Conservation (phyloP, 805 yeast species). For the Wickerhamiella vanderwaltii region DNA sequence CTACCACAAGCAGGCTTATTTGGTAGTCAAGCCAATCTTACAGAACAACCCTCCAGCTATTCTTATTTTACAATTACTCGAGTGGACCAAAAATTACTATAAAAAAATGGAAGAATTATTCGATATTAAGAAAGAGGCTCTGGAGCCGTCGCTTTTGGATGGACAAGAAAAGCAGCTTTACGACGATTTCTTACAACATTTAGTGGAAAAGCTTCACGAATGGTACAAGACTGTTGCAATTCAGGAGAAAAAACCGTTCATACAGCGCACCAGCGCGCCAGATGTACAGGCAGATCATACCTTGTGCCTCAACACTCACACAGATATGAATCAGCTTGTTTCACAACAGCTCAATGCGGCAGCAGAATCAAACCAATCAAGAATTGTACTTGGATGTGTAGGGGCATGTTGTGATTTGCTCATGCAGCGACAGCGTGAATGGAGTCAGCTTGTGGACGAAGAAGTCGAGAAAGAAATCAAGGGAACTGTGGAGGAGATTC, state of each 20-base stretch:
- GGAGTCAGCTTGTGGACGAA: constrained; percentile 42
- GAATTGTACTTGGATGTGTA: constrained; percentile 66
- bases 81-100: constrained; percentile 61
- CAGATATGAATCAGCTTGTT: constrained; percentile 66
- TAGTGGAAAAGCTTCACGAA: constrained; percentile 62
- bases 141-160: constrained; percentile 52
- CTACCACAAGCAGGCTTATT: constrained; percentile 56
- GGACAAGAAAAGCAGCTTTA: constrained; percentile 60
- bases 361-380: constrained; percentile 70
- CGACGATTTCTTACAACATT: constrained; percentile 64
- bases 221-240: constrained; percentile 64
- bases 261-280: constrained; percentile 59
- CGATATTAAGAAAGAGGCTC: constrained; percentile 35
- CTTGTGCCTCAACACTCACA: constrained; percentile 62
- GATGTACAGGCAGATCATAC: constrained; percentile 52
- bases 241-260: constrained; percentile 57
- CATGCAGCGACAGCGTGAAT: constrained; percentile 47
- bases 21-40: constrained; percentile 50
- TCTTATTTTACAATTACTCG: constrained; percentile 57
- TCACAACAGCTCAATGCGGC: constrained; percentile 86
- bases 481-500: constrained; percentile 34
- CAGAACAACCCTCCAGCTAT: constrained; percentile 67
- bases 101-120: constrained; percentile 40
- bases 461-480: constrained; percentile 27
- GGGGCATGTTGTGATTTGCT: constrained; percentile 55